Conservation (phyloP, 129 eudicot species). For the Tanacetum coccineum region DNA sequence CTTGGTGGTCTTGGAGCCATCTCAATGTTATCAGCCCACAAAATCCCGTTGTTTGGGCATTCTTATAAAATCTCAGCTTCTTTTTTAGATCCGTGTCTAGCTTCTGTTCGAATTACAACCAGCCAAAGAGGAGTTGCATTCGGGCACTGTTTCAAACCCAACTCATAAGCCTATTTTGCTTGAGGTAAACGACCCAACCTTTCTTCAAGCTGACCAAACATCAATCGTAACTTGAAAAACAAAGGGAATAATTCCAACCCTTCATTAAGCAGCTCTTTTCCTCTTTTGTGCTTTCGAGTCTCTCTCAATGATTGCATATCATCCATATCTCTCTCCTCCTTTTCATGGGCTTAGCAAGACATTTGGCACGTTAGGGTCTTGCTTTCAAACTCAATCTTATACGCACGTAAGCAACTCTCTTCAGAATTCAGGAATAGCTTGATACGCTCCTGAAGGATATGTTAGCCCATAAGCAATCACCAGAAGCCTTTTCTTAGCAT, state of each 20-base stretch:
- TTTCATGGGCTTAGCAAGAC: slow-evolving; percentile 90
- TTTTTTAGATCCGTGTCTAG: slow-evolving; percentile 71
- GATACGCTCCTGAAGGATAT: slow-evolving; percentile 80
- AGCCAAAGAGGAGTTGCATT: slow-evolving; percentile 84
- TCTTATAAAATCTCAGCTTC: slow-evolving; percentile 80
- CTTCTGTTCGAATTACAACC: slow-evolving; percentile 75
- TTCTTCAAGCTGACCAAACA: slow-evolving; percentile 94
- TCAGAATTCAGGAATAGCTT: slow-evolving; percentile 87
- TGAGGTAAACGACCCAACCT: slow-evolving; percentile 40
- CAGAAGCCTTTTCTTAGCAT: slow-evolving; percentile 98
- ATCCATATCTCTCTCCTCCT: slow-evolving; percentile 90
- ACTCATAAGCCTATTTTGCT: slow-evolving; percentile 63
- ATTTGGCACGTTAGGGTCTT: slow-evolving; percentile 75
- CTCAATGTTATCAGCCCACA: too few relatives aligned
- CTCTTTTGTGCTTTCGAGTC: slow-evolving; percentile 63
- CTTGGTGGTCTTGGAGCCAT: too few relatives aligned
- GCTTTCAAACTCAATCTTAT: slow-evolving; percentile 90
- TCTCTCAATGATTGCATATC: slow-evolving; percentile 90
- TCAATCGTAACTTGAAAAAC: slow-evolving; percentile 83
- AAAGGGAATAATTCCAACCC: slow-evolving; percentile 64
- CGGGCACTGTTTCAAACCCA: too few relatives aligned
- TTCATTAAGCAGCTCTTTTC: slow-evolving; percentile 76
- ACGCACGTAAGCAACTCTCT: slow-evolving; percentile 94
- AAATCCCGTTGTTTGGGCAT: too few relatives aligned
- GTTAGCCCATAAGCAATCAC: slow-evolving; percentile 80